Evolutionary conservation across 2,329 filamentous ascomycete species (phyloP).

Genomic region (Verticillium nonalfalfae): DNA sequence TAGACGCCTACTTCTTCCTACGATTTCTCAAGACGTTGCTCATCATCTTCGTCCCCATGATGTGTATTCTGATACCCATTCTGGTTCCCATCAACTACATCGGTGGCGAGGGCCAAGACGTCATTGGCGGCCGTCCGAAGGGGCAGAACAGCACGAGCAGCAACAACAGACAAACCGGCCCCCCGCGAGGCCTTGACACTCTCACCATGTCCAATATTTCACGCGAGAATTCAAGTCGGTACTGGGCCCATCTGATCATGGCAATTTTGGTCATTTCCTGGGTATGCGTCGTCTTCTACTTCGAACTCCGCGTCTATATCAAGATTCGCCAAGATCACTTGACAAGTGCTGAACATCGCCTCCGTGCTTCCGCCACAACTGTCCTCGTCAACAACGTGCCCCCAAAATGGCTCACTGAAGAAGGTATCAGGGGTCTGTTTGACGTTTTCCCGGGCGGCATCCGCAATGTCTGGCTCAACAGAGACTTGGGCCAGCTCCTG

Average conservation of each 20-base stretch:
- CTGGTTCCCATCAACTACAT: slow-evolving; percentile 79
- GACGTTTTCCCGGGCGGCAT: slow-evolving; percentile 96
- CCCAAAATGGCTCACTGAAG: slow-evolving; percentile 78
- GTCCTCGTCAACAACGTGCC: slow-evolving; percentile 91
- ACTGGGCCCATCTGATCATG: slow-evolving; percentile 80
- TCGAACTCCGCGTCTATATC: slow-evolving; percentile 81
- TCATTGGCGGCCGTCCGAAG: slow-evolving; percentile 19
- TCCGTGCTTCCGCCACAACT: slow-evolving; percentile 90
- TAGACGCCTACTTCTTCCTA: slow-evolving; percentile 96
- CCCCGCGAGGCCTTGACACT: slow-evolving; percentile 63
- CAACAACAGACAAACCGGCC: slow-evolving; percentile 5
- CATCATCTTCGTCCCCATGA: slow-evolving; percentile 85
- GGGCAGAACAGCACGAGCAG: slow-evolving; percentile 7
- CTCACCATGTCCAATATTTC: slow-evolving; percentile 86
- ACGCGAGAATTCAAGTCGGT: slow-evolving; percentile 56
- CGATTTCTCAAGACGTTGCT: slow-evolving; percentile 74
- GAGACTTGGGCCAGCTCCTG: slow-evolving; percentile 75
- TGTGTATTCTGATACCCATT: slow-evolving; percentile 72
- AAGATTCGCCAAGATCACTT: slow-evolving; percentile 91
- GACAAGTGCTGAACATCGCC: slow-evolving; percentile 88
- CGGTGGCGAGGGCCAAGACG: slow-evolving; percentile 58
- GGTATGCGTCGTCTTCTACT: slow-evolving; percentile 82
- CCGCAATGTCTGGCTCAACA: slow-evolving; percentile 93
- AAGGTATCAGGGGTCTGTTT: slow-evolving; percentile 77
- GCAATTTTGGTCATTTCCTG: slow-evolving; percentile 73